phyloP scores from a whole-genome alignment of 2,329 filamentous ascomycete species.

The Aspergillus sp. region DNA sequence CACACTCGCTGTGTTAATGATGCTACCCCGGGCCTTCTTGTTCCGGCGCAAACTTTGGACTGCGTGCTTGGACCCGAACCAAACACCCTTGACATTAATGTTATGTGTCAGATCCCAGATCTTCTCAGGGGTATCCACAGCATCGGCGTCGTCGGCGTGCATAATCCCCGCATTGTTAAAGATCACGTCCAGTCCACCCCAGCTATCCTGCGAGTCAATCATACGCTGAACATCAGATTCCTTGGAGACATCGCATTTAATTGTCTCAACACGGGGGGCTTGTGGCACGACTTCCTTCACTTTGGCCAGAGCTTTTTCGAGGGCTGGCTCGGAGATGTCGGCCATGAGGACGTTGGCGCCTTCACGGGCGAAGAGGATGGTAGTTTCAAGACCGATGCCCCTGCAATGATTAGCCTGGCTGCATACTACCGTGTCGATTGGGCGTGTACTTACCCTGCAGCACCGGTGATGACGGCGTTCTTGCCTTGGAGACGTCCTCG shows the following conservation, averaged over 20 bases:
- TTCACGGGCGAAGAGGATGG: conserved; percentile 81
- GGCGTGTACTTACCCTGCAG: conserved; percentile 60
- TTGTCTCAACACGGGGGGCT: conserved; percentile 19
- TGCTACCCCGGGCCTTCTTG: conserved; percentile 67
- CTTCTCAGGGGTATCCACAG: conserved; percentile 73
- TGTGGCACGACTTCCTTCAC: conserved; percentile 62
- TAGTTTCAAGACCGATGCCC: conserved; percentile 87
- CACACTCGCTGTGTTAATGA: conserved; percentile 89
- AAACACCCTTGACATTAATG: conserved; percentile 98
- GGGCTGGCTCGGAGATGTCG: conserved; percentile 70
- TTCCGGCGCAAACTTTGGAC: conserved; percentile 71
- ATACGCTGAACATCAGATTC: conserved; percentile 69
- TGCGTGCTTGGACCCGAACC: conserved; percentile 90
- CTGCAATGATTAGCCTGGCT: conserved; percentile 27
- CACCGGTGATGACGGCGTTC: conserved; percentile 72
- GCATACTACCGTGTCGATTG: not conserved
- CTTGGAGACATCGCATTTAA: conserved; percentile 64
- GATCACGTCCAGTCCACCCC: conserved; percentile 83
- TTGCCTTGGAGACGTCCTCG: conserved; percentile 52
- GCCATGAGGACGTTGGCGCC: conserved; percentile 78
- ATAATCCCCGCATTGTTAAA: conserved; percentile 99
- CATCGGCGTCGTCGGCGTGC: conserved; percentile 74
- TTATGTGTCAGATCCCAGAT: conserved; percentile 92
- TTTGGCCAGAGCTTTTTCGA: conserved; percentile 68
- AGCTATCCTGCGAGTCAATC: conserved; percentile 66